Evolutionary conservation across 768 basidiomycete species (phyloP), one percentile per base, ranked within the genome.

Genomic region (Mycena sanguinolenta): DNA sequence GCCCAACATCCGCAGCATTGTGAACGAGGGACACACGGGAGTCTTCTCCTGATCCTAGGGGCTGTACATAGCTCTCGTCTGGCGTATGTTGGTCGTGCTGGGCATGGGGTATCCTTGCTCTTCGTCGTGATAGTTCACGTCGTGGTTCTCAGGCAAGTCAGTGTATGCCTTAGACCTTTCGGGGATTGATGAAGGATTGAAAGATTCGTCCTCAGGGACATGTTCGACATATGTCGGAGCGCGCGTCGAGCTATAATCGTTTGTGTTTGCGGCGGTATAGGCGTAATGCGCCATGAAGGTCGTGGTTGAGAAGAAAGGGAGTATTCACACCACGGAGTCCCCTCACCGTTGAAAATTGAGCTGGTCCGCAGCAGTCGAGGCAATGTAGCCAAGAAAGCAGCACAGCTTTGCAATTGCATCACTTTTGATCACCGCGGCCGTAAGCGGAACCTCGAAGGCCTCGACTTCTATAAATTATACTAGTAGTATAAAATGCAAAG

Each of bases 1-100:
- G 81, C 19, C 82, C 83, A 60, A 82, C 80, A 46, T 78, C 83
- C 44, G 84, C 81, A 28, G 85, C 84, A 71, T 86, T 85, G 25
- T 79, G 80, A 46, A 90, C 82, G n/a, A 92, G 79, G 10, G 86
- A 80, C 4, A 76, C 77, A 54, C 82, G 77, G 25, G 77, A 78
- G 9, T 79, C 75, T 14, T 83, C 83, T 19, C 27, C 38, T 34
- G 75, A 75, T 52, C 76, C 71, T 34, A 66, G 70, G 49, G 59
- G 49, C 32, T 77, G 25, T 17, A 12, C 39, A 17, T 39, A 39
- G 53, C 21, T 67, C 55, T n/a, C 25, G 42, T 42, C 21, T 17
- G n/a, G 16, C 57, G 13, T 73, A 71, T 50, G 80, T 80, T 21
- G 77, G 76, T 60, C 81, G 38, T 78, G 74, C 38, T 75, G 73